Evolutionary conservation across 345 rosid genomes (phyloP).

Genomic region (Brassica juncea): DNA sequence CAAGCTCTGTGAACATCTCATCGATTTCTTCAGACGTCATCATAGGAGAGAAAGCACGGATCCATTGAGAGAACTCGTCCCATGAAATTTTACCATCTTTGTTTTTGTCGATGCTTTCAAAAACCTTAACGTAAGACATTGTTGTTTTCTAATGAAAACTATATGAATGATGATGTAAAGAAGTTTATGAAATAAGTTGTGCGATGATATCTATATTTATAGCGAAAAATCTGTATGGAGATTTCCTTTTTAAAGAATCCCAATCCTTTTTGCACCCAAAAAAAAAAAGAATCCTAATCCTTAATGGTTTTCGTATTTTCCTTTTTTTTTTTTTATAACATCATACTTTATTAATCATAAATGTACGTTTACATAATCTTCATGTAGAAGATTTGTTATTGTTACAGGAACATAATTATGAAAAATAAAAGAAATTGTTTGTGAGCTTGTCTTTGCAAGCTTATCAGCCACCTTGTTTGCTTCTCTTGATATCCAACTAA

Average conservation of each 20-base stretch:
- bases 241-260: neutral
- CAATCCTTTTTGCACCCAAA: too few species aligned
- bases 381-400: too few species aligned
- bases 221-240: neutral
- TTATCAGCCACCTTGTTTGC: neutral
- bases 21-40: constrained; percentile 11
- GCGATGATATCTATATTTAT: constrained; percentile 13
- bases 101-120: constrained; percentile 11
- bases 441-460: neutral
- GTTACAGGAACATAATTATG: too few species aligned
- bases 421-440: too few species aligned
- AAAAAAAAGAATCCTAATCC: neutral
- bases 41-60: constrained; percentile 19
- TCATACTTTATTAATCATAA: neutral
- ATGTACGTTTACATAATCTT: too few species aligned
- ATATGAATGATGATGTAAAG: neutral
- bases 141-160: neutral
- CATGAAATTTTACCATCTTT: constrained; percentile 31
- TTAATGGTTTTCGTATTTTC: neutral
- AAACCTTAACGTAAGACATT: constrained; percentile 8
- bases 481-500: neutral
- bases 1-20: constrained; percentile 26
- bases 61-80: constrained; percentile 24
- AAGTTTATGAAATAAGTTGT: neutral
- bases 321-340: neutral